Evolutionary conservation across 148 eudicot genomes (phyloP).

Genomic region (Fallopia convolvulus): DNA sequence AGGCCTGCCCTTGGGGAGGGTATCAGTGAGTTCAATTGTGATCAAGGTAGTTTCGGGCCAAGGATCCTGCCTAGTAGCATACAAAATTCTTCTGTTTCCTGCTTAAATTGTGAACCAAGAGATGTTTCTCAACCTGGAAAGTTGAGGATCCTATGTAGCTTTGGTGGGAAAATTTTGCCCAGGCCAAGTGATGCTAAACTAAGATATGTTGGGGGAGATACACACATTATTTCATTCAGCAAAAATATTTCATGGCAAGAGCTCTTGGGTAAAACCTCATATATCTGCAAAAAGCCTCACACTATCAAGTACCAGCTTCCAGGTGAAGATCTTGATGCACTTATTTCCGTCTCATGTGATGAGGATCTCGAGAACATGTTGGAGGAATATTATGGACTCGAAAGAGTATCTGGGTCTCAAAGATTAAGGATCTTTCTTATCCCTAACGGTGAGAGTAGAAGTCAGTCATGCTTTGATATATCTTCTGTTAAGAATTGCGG

Average conservation of each 20-base stretch:
- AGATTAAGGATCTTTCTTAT: constrained; percentile 78
- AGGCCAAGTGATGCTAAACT: constrained; percentile 90
- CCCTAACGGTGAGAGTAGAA: constrained; percentile 58
- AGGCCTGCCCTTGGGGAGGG: constrained; percentile 28
- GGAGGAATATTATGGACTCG: constrained; percentile 73
- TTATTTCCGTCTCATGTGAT: constrained; percentile 80
- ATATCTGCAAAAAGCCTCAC: constrained; percentile 65
- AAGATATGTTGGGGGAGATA: constrained; percentile 93
- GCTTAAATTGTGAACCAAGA: constrained; percentile 31
- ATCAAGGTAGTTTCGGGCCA: constrained; percentile 24
- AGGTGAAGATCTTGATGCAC: constrained; percentile 96
- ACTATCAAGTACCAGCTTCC: constrained; percentile 90
- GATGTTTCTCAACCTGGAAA: constrained; percentile 58
- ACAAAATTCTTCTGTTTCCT: constrained; percentile 33
- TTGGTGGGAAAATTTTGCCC: constrained; percentile 88
- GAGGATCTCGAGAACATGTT: constrained; percentile 96
- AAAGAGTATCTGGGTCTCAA: constrained; percentile 54
- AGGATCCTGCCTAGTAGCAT: constrained; percentile 29
- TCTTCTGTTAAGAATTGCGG: constrained; percentile 36
- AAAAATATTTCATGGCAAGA: constrained; percentile 64
- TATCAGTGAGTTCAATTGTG: constrained; percentile 19
- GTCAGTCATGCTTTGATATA: constrained; percentile 21
- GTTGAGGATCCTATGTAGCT: constrained; percentile 85
- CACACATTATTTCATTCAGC: constrained; percentile 64
- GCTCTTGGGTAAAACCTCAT: constrained; percentile 56